These are phyloP conservation scores for Colletotrichum magnum DNA, from an alignment of 2,329 filamentous ascomycete genomes.

Conservation along the genomic window DNA sequence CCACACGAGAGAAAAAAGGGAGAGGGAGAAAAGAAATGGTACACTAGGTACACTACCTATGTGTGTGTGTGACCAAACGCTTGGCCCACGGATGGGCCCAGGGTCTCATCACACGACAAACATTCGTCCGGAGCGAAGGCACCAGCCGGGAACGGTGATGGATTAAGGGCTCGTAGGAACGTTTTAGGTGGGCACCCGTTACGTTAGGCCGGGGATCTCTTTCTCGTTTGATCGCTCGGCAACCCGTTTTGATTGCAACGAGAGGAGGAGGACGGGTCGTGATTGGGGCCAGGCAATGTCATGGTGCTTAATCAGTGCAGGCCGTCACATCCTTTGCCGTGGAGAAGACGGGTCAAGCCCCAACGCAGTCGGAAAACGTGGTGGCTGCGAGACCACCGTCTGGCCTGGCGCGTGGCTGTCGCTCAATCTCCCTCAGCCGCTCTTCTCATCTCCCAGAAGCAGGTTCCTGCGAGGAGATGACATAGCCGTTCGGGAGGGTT, in stretches of 20 bases:
- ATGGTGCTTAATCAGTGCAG: conserved; percentile 27
- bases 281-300: conserved; percentile 34
- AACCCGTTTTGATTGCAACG: conserved; percentile 17
- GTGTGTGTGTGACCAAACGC: conserved; percentile 13
- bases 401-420: conserved; percentile 24
- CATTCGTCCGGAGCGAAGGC: conserved; percentile 16
- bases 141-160: conserved; percentile 21
- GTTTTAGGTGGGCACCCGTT: conserved; percentile 20
- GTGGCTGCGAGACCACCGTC: conserved; percentile 23
- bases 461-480: conserved; percentile 32
- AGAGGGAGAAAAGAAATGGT: background rate
- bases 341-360: conserved; percentile 7
- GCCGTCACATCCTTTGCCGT: no score
- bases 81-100: conserved; percentile 13
- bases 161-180: conserved; percentile 6
- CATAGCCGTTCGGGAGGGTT: conserved; percentile 22
- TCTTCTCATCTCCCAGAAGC: conserved; percentile 17
- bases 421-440: conserved; percentile 8
- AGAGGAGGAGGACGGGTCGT: background rate
- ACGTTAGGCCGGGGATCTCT: conserved; percentile 29
- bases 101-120: conserved; percentile 27
- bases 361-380: conserved; percentile 20
- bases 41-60: background rate
- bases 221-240: conserved; percentile 13
- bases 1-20: background rate